Base-by-base conservation (phyloP, 2,329 filamentous ascomycete genomes). In the Exophiala sp. region DNA sequence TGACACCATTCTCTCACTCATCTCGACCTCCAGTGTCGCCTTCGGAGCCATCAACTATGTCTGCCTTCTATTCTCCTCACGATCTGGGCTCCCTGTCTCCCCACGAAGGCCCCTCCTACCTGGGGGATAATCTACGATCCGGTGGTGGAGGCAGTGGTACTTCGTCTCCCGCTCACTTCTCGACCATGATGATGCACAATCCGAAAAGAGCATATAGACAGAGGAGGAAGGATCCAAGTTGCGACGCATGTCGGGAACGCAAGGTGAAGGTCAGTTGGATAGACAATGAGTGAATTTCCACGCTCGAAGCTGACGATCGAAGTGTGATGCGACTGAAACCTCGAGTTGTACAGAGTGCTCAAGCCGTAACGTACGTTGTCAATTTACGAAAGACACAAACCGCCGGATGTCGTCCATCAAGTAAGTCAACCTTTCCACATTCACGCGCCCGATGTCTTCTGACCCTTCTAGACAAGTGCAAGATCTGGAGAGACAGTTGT, bases 351-450 rank as follows among this genome's bases (percentile, higher is more conserved):
- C 93, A 1, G 93, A 98, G 70, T 98, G 93, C 71, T 93, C 88
- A 3, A 96, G 90, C 66, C 84, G 93, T 58, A 94, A 91, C 65
- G 91, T 97, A 58, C 95, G 94, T 68, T 98, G 93, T 65, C 91
- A 97, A 65, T 98, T 98, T 66, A 98, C 93, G 43, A 98, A 98
- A 71, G 93, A 98, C 70, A 98, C 93, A 10, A 98, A 98, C 67
- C 80, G 93, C 52, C 82, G 93, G 55, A 98, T 98, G 93, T 97
- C 93, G 14, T 97, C 91, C 1, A 97, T 97, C 71, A 98, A 97
- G 79, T 81, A 68, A 62, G 76, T 69, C 48, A 9, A 16, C 27
- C 16, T 27, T 44, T 43, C 8, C 30, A 5, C 11, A 41, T 24
- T 24, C 21, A 13, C 29, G 18, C n/a, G 30, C 6, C 18, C 39